Evolutionary conservation across 2,329 filamentous ascomycete genomes (phyloP), one percentile per base, ranked within the genome.

Genomic region (Aureobasidium melanogenum): DNA sequence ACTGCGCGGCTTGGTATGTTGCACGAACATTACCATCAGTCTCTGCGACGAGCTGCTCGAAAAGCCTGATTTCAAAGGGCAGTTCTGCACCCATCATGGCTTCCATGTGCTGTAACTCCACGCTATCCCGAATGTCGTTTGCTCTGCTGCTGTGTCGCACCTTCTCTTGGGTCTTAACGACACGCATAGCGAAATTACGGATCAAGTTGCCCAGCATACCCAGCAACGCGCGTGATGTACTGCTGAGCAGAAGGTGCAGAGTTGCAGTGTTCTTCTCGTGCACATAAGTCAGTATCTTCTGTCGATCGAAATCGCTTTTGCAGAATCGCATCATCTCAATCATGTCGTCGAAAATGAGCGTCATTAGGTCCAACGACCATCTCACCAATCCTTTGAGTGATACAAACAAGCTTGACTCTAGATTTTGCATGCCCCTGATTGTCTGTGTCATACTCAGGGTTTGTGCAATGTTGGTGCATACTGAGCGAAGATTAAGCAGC

Each of bases 401-500:
- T 43, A 86, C 83, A 2, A 93, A 82, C 14, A 90, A 84, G 69
- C 93, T 89, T 85, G 67, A 39, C 26, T 61, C 64, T 17, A 63
- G 15, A 5, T 26, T 60, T 5, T 46, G 19, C 54, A 55, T 59
- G 1, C 65, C 62, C 2, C 63, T 63, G 24, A 57, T 38, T n/a
- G 63, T 56, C 44, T 66, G 64, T 36, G 63, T 64, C 34, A 67
- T 61, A 17, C 54, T 65, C 44, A 69, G 55, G 17, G 67, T 67
- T 32, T 67, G 65, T 22, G 67, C 66, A 17, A 71, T 64, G 17
- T 68, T 65, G 17, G 65, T 64, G 30, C 64, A 65, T 47, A 80
- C 83, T 66, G 89, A 88, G 46, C 90, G 84, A 57, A 93, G 78
- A 67, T 91, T 89, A 15, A 96, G 77, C 52, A 87, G 82, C 14